These are phyloP conservation scores for Ophiostoma ulmi DNA, from an alignment of 2,329 filamentous ascomycete species.

Conservation along the genomic window DNA sequence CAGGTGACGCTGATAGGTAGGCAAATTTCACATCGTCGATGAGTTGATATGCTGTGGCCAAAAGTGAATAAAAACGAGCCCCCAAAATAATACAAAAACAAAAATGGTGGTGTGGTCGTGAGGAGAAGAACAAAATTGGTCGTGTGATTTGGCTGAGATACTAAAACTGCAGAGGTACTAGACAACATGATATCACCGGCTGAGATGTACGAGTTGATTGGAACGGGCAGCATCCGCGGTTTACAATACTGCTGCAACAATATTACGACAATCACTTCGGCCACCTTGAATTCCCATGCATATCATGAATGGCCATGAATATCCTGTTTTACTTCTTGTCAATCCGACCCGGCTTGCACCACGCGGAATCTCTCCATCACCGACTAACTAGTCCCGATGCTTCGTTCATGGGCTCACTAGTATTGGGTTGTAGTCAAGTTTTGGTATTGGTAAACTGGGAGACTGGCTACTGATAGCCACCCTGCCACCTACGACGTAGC, in stretches of 20 bases:
- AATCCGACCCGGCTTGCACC: background rate
- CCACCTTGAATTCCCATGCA: background rate
- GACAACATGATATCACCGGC: slow-evolving; percentile 6
- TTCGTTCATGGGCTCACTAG: slow-evolving; percentile 11
- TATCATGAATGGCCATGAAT: background rate
- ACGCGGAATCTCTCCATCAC: background rate
- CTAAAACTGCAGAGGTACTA: background rate
- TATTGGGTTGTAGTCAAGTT: background rate
- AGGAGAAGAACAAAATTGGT: background rate
- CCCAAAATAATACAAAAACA: background rate
- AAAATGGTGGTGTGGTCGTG: slow-evolving; percentile 1
- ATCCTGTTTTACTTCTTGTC: background rate
- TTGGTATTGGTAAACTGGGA: background rate
- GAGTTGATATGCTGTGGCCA: background rate
- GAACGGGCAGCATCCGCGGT: background rate
- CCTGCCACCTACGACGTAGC: background rate
- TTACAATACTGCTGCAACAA: background rate
- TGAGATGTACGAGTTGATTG: slow-evolving; percentile 1
- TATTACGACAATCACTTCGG: background rate
- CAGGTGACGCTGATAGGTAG: slow-evolving; percentile 7
- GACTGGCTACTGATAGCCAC: background rate
- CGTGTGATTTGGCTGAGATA: slow-evolving; percentile 1
- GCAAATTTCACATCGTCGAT: slow-evolving; percentile 5
- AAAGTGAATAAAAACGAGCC: background rate
- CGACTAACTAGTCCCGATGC: slow-evolving; percentile 3